Evolutionary conservation across 2,329 filamentous ascomycete genomes (phyloP), one percentile per base, ranked within the genome.

Genomic region (Aaosphaeria pasadenensis): DNA sequence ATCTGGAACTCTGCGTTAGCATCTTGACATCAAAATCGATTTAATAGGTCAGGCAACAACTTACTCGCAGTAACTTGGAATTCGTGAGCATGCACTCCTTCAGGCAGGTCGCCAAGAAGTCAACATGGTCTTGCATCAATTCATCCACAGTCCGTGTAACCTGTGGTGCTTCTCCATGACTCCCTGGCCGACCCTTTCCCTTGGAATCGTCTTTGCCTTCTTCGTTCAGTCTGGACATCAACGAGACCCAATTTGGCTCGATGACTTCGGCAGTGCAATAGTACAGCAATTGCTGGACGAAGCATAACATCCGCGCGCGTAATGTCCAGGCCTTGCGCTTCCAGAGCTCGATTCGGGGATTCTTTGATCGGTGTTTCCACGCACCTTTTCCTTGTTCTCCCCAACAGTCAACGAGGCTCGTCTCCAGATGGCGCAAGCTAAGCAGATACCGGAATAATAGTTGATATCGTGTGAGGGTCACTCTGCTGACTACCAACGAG

Each of bases 81-180:
- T 99, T 96, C 17, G 94, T 99, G 55, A 99, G 79, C 91, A 97
- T 97, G 76, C 94, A 97, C 74, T 97, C 94, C 73, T 97, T 99
- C 62, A 99, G 77, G 69, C 94, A 99, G 4, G 94, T 97, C 61
- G 96, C 94, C 42, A 99, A 75, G 69, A 99, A 99, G 72, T 97
- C 94, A 51, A 99, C 91, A 72, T 99, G 94, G 64, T 97, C 91
- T 73, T 97, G 90, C 94, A 99, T 99, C 64, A 99, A 74, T 73
- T 97, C 91, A 64, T 99, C 94, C 1, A 99, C 94, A 0, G 94
- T 99, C 35, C 91, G 71, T 59, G 83, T 84, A n/a, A 78, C 77
- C 48, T 80, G 60, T 4, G 58, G 53, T 0, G 74, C 53, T 64
- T 73, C 47, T 62, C 63, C 58, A 66, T 70, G 38, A 60, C 57